Conservation (phyloP, 1,284 basidiomycete genomes). For the Pascua sp. region DNA sequence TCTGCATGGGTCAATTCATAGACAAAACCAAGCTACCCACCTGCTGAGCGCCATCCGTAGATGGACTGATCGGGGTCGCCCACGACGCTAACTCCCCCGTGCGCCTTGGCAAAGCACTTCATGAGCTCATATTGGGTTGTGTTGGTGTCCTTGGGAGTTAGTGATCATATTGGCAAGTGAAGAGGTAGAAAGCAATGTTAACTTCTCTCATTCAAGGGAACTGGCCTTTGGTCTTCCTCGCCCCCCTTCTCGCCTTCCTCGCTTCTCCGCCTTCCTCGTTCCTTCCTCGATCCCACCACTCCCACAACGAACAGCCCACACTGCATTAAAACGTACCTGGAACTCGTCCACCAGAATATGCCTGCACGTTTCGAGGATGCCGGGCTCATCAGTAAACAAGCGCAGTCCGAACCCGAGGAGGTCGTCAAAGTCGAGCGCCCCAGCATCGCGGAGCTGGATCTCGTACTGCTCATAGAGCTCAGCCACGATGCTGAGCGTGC, state of each 20-base stretch:
- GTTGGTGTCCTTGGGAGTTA: constrained; percentile 71
- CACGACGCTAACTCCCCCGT: constrained; percentile 70
- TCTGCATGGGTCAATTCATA: constrained; percentile 49
- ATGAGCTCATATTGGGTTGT: constrained; percentile 80
- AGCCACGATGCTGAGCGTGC: constrained; percentile 36
- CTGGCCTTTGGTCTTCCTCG: too few relatives aligned
- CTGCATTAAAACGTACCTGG: constrained; percentile 50
- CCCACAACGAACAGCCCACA: background rate
- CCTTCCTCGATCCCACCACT: too few relatives aligned
- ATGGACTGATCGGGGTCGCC: constrained; percentile 93
- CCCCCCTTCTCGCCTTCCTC: too few relatives aligned
- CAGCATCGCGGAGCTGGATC: constrained; percentile 58
- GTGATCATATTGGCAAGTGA: background rate
- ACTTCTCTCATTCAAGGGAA: too few relatives aligned
- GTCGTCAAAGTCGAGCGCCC: constrained; percentile 87
- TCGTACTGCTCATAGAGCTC: constrained; percentile 70
- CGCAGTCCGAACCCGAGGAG: constrained; percentile 72
- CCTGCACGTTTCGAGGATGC: constrained; percentile 61
- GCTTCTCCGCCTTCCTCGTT: too few relatives aligned
- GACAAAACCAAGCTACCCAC: constrained; percentile 16
- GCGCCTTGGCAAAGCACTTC: constrained; percentile 61
- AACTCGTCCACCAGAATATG: constrained; percentile 90
- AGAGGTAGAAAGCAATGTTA: too few relatives aligned
- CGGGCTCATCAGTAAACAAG: constrained; percentile 61
- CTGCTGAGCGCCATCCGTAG: constrained; percentile 83